Conservation (phyloP, 2,329 filamentous ascomycete species). For the Fusarium sp. region DNA sequence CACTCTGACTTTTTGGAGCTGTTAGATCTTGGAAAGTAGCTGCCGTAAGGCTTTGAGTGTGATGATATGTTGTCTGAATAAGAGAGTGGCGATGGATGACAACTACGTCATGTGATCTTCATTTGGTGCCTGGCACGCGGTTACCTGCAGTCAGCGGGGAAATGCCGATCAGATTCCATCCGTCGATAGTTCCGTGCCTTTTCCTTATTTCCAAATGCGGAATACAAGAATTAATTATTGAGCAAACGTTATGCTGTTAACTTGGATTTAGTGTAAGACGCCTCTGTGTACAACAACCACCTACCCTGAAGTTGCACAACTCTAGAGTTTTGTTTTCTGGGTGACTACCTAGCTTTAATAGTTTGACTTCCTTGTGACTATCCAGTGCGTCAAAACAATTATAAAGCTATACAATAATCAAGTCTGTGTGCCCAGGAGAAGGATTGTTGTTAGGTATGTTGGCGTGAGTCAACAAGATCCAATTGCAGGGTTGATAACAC, state of each 20-base stretch:
- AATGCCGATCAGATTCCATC: conserved; percentile 41
- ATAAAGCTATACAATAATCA: not conserved
- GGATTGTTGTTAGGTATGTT: no score
- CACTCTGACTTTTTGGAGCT: not conserved
- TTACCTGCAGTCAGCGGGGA: conserved; percentile 32
- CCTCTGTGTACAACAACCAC: not conserved
- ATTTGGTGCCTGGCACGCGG: conserved; percentile 29
- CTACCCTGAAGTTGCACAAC: conserved; percentile 10
- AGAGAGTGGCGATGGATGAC: conserved; percentile 29
- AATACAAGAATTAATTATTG: conserved; percentile 21
- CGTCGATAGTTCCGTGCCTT: conserved; percentile 14
- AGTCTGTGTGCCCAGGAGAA: no score
- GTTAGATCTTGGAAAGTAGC: not conserved
- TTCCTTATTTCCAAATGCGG: conserved; percentile 31
- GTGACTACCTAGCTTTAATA: not conserved
- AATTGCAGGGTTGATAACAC: no score
- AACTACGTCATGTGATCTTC: conserved; percentile 39
- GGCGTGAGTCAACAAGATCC: no score
- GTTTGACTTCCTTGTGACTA: not conserved
- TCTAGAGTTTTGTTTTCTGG: not conserved
- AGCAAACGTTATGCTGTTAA: conserved; percentile 8
- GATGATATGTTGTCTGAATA: conserved; percentile 28
- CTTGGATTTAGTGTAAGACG: conserved; percentile 8
- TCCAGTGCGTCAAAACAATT: no score
- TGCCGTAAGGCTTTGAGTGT: not conserved